Evolutionary conservation across 192 early-diverging fungal species (phyloP), one percentile per base, ranked within the genome.

Genomic region (Entomortierella parvispora): DNA sequence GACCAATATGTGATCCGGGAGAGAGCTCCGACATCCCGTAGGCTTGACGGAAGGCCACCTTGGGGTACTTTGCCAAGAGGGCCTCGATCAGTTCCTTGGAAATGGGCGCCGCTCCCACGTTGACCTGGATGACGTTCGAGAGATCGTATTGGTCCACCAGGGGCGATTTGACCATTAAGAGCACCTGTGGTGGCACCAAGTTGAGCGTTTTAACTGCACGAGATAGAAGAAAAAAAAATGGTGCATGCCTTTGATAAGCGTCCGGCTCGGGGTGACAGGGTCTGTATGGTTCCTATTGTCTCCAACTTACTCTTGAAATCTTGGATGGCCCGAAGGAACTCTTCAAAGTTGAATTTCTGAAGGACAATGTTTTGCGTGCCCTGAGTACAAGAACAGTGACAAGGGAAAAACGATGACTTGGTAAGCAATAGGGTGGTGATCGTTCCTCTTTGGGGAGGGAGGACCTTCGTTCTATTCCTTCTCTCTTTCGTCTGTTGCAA

Each of bases 321-420:
- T 58, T 84, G 71, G 32, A 93, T 79, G 5, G 53, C 29, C 9
- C 25, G 46, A 29, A 88, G 83, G 57, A 90, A 91, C 22, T 22
- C 43, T 20, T 55, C 59, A 5, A 89, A 59, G 40, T 88, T 82
- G 53, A 92, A 94, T 58, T 83, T 87, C 6, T 83, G 83, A 29
- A 91, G 45, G 11, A 92, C 81, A 10, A 90, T 74, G 17, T 86
- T 33, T 17, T 85, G 58, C 47, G 65, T 54, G 17, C 84, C 83
- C 58, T 80, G 83, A 48, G 23, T 10, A 47, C 3, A 26, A 26
- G 9, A 22, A 4, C 15, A 29, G 23, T 17, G 14, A 57, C 2
- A 10, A 34, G 31, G 5, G 29, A 55, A 6, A 23, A 70, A 56
- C 18, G 40, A 37, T 23, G 18, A 28, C 6, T 23, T 10, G 1